These are phyloP conservation scores for Cercospora beticola DNA, from an alignment of 2,329 filamentous ascomycete genomes.

Conservation along the genomic window DNA sequence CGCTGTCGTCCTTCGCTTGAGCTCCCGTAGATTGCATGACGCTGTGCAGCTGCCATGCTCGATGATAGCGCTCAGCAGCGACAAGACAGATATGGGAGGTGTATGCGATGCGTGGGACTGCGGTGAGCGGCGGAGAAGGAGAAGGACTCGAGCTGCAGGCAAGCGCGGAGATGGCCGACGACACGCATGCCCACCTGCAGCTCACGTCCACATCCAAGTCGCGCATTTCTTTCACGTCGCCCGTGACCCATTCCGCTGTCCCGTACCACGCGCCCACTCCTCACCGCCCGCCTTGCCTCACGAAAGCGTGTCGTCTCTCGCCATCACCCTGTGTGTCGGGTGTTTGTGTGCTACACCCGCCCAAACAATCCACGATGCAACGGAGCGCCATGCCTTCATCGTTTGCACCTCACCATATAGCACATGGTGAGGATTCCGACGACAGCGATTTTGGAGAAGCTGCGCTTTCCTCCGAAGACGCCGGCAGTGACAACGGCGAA, in stretches of 20 bases:
- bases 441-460: constrained; percentile 26
- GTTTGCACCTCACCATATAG: constrained; percentile 29
- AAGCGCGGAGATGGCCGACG: background rate
- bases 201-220: background rate
- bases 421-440: constrained; percentile 28
- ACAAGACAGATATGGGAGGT: background rate
- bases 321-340: background rate
- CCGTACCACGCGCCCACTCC: background rate
- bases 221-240: background rate
- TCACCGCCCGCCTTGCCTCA: background rate
- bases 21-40: background rate
- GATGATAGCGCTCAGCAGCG: background rate
- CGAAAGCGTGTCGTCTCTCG: background rate
- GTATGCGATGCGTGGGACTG: background rate
- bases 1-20: background rate
- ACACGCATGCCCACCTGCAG: background rate
- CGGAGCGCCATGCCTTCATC: constrained; percentile 33
- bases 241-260: background rate
- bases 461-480: constrained; percentile 20
- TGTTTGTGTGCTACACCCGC: background rate
- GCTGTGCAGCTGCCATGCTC: background rate
- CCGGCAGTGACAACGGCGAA: constrained; percentile 27
- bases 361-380: constrained; percentile 19
- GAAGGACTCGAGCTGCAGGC: background rate
- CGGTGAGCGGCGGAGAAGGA: background rate